Percentiles rank a stretch among this genome's conserved stretches.
Evolutionary conservation across 1,284 basidiomycete species (phyloP).

Genomic region (Trametes sp.): DNA sequence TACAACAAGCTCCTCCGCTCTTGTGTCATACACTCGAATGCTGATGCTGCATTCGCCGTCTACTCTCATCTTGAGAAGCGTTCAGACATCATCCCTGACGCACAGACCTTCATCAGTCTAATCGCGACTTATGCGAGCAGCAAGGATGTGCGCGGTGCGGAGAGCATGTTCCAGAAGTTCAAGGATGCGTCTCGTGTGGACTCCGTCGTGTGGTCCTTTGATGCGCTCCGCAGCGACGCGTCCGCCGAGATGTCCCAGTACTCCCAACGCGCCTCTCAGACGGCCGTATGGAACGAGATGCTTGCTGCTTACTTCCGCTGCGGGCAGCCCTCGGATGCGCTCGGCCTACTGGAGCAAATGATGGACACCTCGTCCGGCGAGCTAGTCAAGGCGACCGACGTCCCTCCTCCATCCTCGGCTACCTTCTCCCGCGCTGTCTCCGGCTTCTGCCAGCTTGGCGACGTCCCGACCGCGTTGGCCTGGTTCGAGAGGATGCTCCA

Average conservation of each 20-base stretch:
- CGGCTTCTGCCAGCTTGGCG: conserved; percentile 70
- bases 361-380: conserved; percentile 56
- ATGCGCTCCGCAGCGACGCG: conserved; percentile 4
- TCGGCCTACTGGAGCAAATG: conserved; percentile 80
- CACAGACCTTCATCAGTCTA: conserved; percentile 63
- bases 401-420: conserved; percentile 65
- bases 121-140: conserved; percentile 66
- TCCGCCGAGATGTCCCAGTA: background rate
- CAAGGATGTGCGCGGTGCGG: conserved; percentile 64
- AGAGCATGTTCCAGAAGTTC: conserved; percentile 76
- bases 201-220: conserved; percentile 41
- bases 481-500: conserved; percentile 76
- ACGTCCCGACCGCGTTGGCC: conserved; percentile 66
- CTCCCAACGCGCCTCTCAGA: conserved; percentile 41
- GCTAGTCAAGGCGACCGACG: conserved; percentile 47
- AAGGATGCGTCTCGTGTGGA: conserved; percentile 49
- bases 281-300: conserved; percentile 77
- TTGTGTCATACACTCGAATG: conserved; percentile 65
- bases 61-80: conserved; percentile 72
- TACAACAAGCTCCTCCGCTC: conserved; percentile 72
- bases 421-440: conserved; percentile 73
- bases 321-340: conserved; percentile 68
- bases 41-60: conserved; percentile 72
- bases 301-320: conserved; percentile 78
- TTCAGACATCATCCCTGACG: conserved; percentile 47